Evolutionary conservation across 169 alveolate genomes (phyloP), one percentile per base, ranked within the genome.

Genomic region (Plasmodium fragile): DNA sequence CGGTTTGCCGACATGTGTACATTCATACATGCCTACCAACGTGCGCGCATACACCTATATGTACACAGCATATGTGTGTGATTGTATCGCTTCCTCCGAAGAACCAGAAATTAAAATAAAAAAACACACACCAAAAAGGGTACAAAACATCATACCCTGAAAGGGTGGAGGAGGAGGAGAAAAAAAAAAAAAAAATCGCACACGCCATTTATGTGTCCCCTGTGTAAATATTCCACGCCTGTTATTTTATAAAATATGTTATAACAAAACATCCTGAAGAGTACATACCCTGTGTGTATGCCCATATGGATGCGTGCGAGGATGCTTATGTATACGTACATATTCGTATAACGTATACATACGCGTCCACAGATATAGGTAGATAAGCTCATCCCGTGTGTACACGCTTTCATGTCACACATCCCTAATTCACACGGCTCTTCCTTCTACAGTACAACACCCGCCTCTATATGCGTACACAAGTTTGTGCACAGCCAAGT

Each of bases 91-190:
- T 45, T 49, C 59, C 59, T 49, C 59, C 22, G 16, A 59, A 32
- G 80, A 75, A 53, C 65, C 83, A 18, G 28, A 41, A 77, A 43
- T 69, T 82, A 82, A 82, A 82, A 69, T 82, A 82, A 82, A 22
- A 82, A 34, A 22, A 39, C 32, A 39, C 72, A 39, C 32, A 49
- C 59, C 59, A 25, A 79, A 79, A 41, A 41, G 55, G 65, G 70
- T 55, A 79, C 28, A 41, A 79, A 41, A 79, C 70, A 41, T 39
- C 84, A 22, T 65, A 65, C 36, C 16, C 30, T 28, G 39, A n/a
- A 65, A 65, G 30, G 36, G 41, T 11, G 36, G 41, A 65, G 75
- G 36, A 65, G 36, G 36, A 65, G 30, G 36, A 65, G 7, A 3
- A 65, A 18, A 16, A 16, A n/a, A 78, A 69, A 49, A 82, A 32